Base-by-base conservation (phyloP, 2,329 filamentous ascomycete species). In the Monilinia fructigena region DNA sequence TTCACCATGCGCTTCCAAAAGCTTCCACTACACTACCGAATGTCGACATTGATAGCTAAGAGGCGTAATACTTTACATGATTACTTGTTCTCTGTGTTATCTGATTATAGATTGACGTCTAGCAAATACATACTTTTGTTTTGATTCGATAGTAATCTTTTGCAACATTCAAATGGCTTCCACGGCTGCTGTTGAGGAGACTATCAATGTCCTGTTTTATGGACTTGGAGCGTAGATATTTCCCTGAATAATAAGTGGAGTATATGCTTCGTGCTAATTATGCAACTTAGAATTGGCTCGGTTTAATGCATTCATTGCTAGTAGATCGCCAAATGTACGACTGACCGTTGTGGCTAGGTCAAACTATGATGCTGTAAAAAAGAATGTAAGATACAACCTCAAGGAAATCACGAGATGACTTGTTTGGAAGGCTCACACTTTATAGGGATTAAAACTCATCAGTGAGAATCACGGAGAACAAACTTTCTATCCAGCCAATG, bases 291-390 rank as follows among this genome's bases (percentile, higher is more conserved):
- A 0, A 85, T 86, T 62, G 84, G 84, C 38, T 84, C 82, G 2
- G 86, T 86, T 69, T 86, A 86, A 86, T 70, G 81, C 82, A 10
- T 86, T 85, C 67, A 80, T 86, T 47, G 71, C 85, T 0, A 79
- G 77, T 63, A 79, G 81, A 2, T 76, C 74, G 42, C 69, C 78
- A 3, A 75, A 79, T 38, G 79, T 83, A 23, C 76, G 79, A n/a
- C 79, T 88, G 28, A 87, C 85, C 0, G 83, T 86, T 2, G 82
- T 87, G 54, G 87, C 85, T 54, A 81, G 86, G 31, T 86, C 85
- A 0, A 88, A 88, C 73, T 87, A 85, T 75, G 76, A 79, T 10
- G 82, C 80, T 4, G 84, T 88, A 14, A 81, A 80, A 61, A 74
- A 75, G 16, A 78, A 80, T 42, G 86, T 75, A 75, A 28, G 71